A percentile compares a stretch with the other conserved stretches of the same genome.
Evolutionary conservation across 208 protist species (phyloP).

Genomic region (Crithidia sp.): DNA sequence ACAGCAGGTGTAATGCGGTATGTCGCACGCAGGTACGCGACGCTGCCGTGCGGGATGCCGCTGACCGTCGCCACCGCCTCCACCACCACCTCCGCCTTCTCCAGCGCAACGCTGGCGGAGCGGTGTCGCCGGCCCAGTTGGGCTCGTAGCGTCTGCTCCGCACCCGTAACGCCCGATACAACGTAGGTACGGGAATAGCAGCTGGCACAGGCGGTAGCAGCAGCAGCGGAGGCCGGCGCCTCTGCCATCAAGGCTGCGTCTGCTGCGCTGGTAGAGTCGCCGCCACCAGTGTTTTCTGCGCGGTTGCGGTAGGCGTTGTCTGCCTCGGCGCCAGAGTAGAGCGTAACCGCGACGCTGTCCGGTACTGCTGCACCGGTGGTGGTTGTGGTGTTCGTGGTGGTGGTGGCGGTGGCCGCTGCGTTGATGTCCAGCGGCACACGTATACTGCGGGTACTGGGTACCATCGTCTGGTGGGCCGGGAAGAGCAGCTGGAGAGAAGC

Average conservation of each 20-base stretch:
- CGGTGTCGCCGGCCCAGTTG: conserved; percentile 8
- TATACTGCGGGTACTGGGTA: conserved; percentile 23
- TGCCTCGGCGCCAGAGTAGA: conserved; percentile 18
- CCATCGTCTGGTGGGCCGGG: neutral
- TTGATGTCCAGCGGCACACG: neutral
- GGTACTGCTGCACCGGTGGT: neutral
- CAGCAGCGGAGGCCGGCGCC: neutral
- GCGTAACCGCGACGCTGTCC: conserved; percentile 13
- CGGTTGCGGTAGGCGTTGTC: conserved; percentile 15
- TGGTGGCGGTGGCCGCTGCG: neutral
- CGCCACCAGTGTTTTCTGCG: neutral
- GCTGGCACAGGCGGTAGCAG: neutral
- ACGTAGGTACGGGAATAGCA: conserved; percentile 26
- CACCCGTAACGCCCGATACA: neutral
- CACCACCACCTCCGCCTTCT: conserved; percentile 52
- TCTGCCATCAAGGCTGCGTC: neutral
- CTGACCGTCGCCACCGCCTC: conserved; percentile 61
- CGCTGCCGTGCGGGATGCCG: conserved; percentile 58
- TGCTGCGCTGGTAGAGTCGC: no score
- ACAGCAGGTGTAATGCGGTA: conserved; percentile 10
- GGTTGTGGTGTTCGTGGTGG: neutral
- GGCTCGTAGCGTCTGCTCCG: conserved; percentile 1
- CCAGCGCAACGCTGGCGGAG: conserved; percentile 18
- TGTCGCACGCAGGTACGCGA: conserved; percentile 51
- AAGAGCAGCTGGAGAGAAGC: conserved; percentile 15